Evolutionary conservation across 2,329 filamentous ascomycete genomes (phyloP).

Genomic region (Fusarium tanahbumbuense): DNA sequence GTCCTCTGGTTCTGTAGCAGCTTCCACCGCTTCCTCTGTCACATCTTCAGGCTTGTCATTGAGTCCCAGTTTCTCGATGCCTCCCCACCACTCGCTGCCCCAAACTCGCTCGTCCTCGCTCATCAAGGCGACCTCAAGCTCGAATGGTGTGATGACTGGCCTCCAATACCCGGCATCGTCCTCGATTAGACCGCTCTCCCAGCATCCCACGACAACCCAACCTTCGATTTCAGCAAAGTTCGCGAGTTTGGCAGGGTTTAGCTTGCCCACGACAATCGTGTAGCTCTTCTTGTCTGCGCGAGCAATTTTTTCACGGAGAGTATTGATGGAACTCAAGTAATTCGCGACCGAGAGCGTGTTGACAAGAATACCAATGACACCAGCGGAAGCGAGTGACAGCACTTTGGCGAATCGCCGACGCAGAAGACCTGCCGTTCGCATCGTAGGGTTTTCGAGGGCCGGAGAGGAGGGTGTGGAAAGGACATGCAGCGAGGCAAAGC

Average conservation of each 20-base stretch:
- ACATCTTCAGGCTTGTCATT: constrained; percentile 45
- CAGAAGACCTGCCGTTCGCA: constrained; percentile 67
- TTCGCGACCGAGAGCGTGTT: constrained; percentile 95
- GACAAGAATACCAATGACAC: constrained; percentile 92
- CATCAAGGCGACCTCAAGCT: constrained; percentile 82
- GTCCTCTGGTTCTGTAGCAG: constrained; percentile 25
- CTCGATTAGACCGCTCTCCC: constrained; percentile 94
- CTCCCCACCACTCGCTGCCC: constrained; percentile 89
- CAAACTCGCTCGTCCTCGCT: constrained; percentile 82
- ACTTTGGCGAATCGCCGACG: constrained; percentile 90
- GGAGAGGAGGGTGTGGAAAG: constrained; percentile 73
- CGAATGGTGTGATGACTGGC: constrained; percentile 94
- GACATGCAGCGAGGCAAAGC: constrained; percentile 82
- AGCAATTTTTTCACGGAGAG: constrained; percentile 78
- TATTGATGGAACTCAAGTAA: constrained; percentile 83
- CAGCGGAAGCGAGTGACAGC: constrained; percentile 80
- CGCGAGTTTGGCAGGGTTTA: constrained; percentile 94
- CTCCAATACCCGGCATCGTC: constrained; percentile 84
- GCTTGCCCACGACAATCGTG: constrained; percentile 94
- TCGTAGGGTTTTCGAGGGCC: constrained; percentile 59
- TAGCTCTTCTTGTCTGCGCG: constrained; percentile 93
- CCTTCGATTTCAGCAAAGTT: constrained; percentile 96
- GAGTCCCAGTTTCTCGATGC: constrained; percentile 77
- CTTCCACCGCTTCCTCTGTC: constrained; percentile 6
- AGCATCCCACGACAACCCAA: constrained; percentile 98